Conservation (phyloP, 164 flowering plant genomes). For the Euptelea pleiosperma region DNA sequence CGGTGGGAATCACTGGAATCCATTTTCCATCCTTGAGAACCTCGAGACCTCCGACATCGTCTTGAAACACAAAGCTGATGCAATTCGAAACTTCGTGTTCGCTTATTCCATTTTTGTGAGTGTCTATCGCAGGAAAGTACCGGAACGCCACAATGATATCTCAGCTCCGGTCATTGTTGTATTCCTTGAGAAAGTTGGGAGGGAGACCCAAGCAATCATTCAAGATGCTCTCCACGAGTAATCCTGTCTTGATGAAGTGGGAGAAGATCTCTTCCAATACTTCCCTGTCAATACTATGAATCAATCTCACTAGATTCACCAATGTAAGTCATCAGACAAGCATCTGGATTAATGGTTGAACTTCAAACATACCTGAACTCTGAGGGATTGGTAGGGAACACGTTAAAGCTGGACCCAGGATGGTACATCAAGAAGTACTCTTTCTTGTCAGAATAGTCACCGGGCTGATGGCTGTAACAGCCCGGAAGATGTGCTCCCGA, state of each 20-base stretch:
- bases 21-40: conserved; percentile 41
- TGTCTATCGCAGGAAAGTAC: conserved; percentile 43
- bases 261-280: conserved; percentile 41
- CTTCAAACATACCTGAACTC: conserved; percentile 23
- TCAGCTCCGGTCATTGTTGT: conserved; percentile 42
- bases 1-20: conserved; percentile 40
- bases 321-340: too few relatives aligned
- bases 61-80: conserved; percentile 46
- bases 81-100: conserved; percentile 46
- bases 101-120: conserved; percentile 31
- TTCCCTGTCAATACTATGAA: conserved; percentile 35
- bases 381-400: conserved; percentile 33
- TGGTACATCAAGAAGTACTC: conserved; percentile 35
- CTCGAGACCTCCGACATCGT: conserved; percentile 44
- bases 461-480: conserved; percentile 17
- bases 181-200: conserved; percentile 39
- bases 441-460: conserved; percentile 12
- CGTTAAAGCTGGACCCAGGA: conserved; percentile 30
- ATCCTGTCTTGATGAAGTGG: conserved; percentile 28
- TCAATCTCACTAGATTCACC: too few relatives aligned
- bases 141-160: conserved; percentile 43
- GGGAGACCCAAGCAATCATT: conserved; percentile 54
- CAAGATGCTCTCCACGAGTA: conserved; percentile 38
- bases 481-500: conserved; percentile 23
- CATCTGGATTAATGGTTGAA: too few relatives aligned